Conservation (phyloP, 805 yeast species). For the Saccharomycopsis sp. region DNA sequence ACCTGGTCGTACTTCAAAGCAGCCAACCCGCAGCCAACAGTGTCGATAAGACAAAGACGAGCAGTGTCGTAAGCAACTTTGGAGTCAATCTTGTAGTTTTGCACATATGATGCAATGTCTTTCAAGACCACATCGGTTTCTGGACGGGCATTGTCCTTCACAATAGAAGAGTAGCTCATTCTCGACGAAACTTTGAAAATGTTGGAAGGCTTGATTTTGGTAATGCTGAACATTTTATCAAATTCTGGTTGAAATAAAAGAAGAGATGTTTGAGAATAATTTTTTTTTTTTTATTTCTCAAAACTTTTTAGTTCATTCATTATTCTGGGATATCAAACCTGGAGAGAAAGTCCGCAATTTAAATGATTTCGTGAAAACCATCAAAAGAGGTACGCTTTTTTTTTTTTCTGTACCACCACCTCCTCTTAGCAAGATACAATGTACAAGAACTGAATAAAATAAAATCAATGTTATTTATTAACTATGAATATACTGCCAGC, state of each 20-base stretch:
- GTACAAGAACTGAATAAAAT: too few species aligned
- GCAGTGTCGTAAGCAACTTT: slow-evolving; percentile 46
- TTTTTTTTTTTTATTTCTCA: neutral
- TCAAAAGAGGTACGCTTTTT: too few species aligned
- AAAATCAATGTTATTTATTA: too few species aligned
- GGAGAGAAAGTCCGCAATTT: too few species aligned
- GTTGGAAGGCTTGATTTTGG: neutral
- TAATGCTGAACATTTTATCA: neutral
- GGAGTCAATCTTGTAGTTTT: slow-evolving; percentile 36
- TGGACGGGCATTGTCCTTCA: slow-evolving; percentile 43
- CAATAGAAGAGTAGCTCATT: slow-evolving; percentile 22
- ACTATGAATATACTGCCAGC: too few species aligned
- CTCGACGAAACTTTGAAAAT: neutral
- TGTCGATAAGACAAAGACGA: slow-evolving; percentile 44
- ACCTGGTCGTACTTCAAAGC: slow-evolving; percentile 47
- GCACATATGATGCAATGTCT: slow-evolving; percentile 44
- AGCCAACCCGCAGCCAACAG: slow-evolving; percentile 53
- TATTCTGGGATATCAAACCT: too few species aligned
- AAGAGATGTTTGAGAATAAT: neutral
- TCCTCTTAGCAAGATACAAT: too few species aligned
- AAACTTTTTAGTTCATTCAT: too few species aligned
- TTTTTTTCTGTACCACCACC: too few species aligned
- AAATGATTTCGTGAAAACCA: too few species aligned
- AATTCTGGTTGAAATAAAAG: neutral
- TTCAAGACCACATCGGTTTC: slow-evolving; percentile 39